These are phyloP conservation scores for Penicillium antarcticum DNA, from an alignment of 495 filamentous ascomycete species.

Conservation along the genomic window DNA sequence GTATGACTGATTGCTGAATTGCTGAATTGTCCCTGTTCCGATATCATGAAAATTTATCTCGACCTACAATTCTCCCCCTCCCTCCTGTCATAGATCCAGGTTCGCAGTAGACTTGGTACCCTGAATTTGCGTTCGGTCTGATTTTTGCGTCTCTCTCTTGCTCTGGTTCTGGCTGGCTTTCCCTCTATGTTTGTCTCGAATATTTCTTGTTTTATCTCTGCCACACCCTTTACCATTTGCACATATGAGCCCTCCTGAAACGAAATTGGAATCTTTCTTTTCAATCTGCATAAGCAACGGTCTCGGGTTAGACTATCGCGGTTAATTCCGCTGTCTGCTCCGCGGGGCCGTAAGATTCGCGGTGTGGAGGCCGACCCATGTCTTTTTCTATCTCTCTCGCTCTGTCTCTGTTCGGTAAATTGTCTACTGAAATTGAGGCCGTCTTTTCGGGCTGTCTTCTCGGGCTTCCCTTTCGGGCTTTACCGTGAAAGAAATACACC, in stretches of 20 bases:
- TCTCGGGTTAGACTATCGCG: background rate
- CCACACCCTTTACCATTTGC: slow-evolving; percentile 11
- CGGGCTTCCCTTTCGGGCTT: too few relatives aligned
- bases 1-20: slow-evolving; percentile 56
- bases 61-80: background rate
- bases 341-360: background rate
- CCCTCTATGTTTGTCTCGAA: background rate
- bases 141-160: slow-evolving; percentile 7
- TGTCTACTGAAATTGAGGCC: too few relatives aligned
- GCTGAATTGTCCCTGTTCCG: slow-evolving; percentile 10
- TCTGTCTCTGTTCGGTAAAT: too few relatives aligned
- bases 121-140: slow-evolving; percentile 8
- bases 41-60: slow-evolving; percentile 12
- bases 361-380: background rate
- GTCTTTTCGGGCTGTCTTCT: too few relatives aligned
- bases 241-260: slow-evolving; percentile 14
- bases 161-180: slow-evolving; percentile 9
- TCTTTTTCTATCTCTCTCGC: background rate
- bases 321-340: background rate
- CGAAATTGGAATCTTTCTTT: slow-evolving; percentile 5
- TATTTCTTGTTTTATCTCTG: slow-evolving; percentile 8
- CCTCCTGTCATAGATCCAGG: slow-evolving; percentile 15
- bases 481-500: too few relatives aligned
- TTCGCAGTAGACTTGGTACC: slow-evolving; percentile 18
- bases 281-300: background rate